Evolutionary conservation across 129 eudicot genomes (phyloP), one percentile per base, ranked within the genome.

Genomic region (Sambucus nigra): DNA sequence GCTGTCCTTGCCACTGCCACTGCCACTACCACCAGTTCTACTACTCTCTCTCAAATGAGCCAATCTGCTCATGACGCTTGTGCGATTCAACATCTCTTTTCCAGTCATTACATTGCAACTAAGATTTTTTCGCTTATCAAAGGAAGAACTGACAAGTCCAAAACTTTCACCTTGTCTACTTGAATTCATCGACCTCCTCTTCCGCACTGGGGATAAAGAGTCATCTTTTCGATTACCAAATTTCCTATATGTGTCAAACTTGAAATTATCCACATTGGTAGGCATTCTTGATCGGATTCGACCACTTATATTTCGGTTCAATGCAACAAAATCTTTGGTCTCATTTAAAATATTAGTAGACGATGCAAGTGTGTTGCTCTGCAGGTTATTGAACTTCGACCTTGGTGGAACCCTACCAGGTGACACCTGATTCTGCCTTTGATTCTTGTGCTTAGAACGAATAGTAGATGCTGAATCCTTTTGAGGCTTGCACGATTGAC

Each of bases 121-220:
- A 40, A 9, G 8, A 14, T 40, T 40, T 40, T 14, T 42, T 42
- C 16, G 21, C 16, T 42, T 16, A 15, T 42, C 19, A 7, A 42
- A 11, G 1, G 38, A 5, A 31, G 38, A 31, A 0, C 38, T 31
- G 38, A 31, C 38, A 31, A 31, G 3, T 9, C 47, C 29, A 51
- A 1, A 5, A 64, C 21, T 57, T 45, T 69, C 89, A 17, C 67
- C 57, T 53, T 61, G 68, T 63, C 71, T 71, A 48, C 69, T 56
- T 12, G 59, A 51, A 50, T 60, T 80, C n/a, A 45, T 47, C 9
- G 76, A 70, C 54, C 77, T 65, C 57, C 80, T 73, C 71, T 82
- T 86, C 46, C 77, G 81, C 60, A 73, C 76, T 2, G 76, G 73
- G 44, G 84, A 65, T 51, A 76, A n/a, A 26, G 63, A 40, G 10